A percentile compares a stretch with the other conserved stretches of the same genome.
phyloP scores from a whole-genome alignment of 352 stramenopile genomes.

The Peronospora farinosa region DNA sequence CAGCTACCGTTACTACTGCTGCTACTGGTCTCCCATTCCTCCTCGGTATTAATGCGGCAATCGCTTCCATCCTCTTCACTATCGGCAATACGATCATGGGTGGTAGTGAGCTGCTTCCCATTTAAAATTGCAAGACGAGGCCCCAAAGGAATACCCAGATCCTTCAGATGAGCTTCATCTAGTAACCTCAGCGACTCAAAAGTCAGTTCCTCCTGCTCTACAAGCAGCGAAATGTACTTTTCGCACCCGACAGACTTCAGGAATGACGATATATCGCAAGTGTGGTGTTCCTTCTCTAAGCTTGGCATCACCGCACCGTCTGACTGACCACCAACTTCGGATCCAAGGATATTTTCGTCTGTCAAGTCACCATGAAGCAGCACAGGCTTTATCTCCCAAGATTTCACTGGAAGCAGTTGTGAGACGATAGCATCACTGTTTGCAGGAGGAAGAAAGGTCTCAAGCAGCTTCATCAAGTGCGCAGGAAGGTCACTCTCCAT shows the following conservation, averaged over 20 bases:
- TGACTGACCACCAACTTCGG: constrained; percentile 7
- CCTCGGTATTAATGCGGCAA: constrained; percentile 22
- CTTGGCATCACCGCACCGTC: constrained; percentile 8
- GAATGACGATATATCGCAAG: constrained; percentile 26
- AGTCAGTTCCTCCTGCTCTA: constrained; percentile 59
- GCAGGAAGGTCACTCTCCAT: constrained; percentile 46
- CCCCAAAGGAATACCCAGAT: constrained; percentile 52
- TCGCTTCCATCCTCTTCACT: constrained; percentile 23
- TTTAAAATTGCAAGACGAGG: constrained; percentile 54
- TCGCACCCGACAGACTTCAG: constrained; percentile 41
- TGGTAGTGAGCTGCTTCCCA: constrained; percentile 6
- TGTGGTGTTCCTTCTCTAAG: constrained; percentile 6
- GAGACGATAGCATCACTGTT: constrained; percentile 25
- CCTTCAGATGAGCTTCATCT: constrained; percentile 46
- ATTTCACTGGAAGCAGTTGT: constrained; percentile 36
- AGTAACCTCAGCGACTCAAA: constrained; percentile 37
- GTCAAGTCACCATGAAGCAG: constrained; percentile 80
- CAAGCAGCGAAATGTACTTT: constrained; percentile 47
- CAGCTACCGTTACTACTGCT: constrained; percentile 43
- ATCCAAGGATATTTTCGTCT: constrained; percentile 79
- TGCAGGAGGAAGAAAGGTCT: constrained; percentile 45
- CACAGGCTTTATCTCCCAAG: constrained; percentile 31
- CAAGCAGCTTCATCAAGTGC: constrained; percentile 55
- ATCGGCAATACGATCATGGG: constrained; percentile 21
- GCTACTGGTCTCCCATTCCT: constrained; percentile 49